phyloP scores from a whole-genome alignment of 2,329 filamentous ascomycete genomes.

The Neofusicoccum kwambonambiense region DNA sequence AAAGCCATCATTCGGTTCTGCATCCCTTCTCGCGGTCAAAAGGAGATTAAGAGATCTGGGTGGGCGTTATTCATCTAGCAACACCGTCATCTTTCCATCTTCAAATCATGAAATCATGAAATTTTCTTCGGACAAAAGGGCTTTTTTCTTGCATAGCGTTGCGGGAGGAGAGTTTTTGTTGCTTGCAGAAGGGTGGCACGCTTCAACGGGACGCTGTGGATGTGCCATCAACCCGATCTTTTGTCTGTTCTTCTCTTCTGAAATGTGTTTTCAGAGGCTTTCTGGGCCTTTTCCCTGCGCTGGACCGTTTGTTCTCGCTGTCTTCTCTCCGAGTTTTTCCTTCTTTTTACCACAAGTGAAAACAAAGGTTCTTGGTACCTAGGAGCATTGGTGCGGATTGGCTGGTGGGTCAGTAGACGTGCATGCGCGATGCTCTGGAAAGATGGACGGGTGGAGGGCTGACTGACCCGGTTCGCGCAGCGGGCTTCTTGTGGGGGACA shows the following conservation, averaged over 20 bases:
- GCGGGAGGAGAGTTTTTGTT: neutral
- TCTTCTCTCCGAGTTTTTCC: too few species aligned
- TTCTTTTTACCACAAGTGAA: too few species aligned
- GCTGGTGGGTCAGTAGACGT: too few species aligned
- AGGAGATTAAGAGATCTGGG: neutral
- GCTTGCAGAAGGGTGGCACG: neutral
- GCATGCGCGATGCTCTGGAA: too few species aligned
- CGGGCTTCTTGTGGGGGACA: too few species aligned
- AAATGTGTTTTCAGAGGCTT: neutral
- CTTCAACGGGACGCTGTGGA: neutral
- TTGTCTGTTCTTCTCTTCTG: neutral
- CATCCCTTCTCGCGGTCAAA: neutral
- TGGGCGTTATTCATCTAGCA: neutral
- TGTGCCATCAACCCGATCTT: neutral
- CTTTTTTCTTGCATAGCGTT: slow-evolving; percentile 10
- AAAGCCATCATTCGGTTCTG: neutral
- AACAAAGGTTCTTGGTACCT: too few species aligned
- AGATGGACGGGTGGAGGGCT: too few species aligned
- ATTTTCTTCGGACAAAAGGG: neutral
- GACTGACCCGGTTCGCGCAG: too few species aligned
- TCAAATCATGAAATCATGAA: neutral
- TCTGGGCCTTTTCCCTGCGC: neutral
- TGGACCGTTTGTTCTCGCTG: neutral
- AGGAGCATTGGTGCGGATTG: too few species aligned
- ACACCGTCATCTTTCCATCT: neutral